Conservation (phyloP, 2,329 filamentous ascomycete species). For the Monosporascus sp. region DNA sequence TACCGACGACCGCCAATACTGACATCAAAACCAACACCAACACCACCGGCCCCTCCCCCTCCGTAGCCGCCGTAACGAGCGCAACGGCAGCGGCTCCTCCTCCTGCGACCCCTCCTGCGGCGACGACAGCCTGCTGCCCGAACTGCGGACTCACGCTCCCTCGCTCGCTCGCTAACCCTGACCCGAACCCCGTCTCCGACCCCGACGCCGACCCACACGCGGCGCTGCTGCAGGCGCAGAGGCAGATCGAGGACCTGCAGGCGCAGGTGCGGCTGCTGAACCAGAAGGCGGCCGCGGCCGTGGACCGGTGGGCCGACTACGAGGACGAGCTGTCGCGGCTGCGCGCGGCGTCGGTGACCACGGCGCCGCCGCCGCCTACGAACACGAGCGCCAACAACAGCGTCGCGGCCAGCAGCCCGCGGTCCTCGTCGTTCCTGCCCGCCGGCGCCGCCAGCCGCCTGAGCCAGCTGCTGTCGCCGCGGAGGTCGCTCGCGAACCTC, state of each 20-base stretch:
- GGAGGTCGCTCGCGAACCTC: constrained; percentile 23
- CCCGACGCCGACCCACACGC: constrained; percentile 27
- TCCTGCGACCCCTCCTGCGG: constrained; percentile 13
- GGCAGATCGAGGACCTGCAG: constrained; percentile 64
- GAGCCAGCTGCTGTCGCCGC: constrained; percentile 25
- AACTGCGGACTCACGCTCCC: constrained; percentile 42
- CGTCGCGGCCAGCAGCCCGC: constrained; percentile 16
- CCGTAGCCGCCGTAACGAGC: constrained; percentile 11
- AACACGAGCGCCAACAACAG: constrained; percentile 10
- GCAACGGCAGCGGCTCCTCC: constrained; percentile 13
- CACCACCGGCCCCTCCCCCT: constrained; percentile 14
- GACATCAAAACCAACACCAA: constrained; percentile 15
- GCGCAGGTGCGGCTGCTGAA: constrained; percentile 65
- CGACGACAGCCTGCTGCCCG: constrained; percentile 38
- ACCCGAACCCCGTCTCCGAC: constrained; percentile 16
- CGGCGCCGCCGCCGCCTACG: constrained; percentile 4
- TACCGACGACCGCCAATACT: constrained; percentile 5
- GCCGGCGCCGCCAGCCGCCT: constrained; percentile 27
- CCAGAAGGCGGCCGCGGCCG: constrained; percentile 61
- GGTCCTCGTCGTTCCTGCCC: constrained; percentile 25
- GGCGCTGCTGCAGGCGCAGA: constrained; percentile 49
- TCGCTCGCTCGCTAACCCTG: constrained; percentile 9
- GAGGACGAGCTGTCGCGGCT: constrained; percentile 68
- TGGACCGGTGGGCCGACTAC: constrained; percentile 69
- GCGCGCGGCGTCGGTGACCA: constrained; percentile 33